phyloP scores from a whole-genome alignment of 2,329 filamentous ascomycete species.

The Aspergillus ibericus region DNA sequence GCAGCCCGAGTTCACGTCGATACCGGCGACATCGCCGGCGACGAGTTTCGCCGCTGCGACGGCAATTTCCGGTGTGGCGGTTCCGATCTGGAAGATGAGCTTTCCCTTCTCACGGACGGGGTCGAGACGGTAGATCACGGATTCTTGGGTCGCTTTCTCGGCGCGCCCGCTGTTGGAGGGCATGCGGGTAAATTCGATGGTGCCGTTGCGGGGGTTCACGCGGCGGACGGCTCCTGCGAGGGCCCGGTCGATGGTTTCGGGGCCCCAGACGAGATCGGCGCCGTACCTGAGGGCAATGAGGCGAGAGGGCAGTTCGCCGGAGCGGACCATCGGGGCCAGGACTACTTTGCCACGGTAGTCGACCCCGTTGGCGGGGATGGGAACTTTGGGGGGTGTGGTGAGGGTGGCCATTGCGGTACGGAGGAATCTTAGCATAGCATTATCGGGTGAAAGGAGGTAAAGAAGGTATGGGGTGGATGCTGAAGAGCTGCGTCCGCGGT shows the following conservation, averaged over 20 bases:
- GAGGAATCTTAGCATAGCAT: conserved; percentile 45
- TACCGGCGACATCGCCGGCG: conserved; percentile 83
- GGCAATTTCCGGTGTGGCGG: conserved; percentile 76
- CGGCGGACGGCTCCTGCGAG: conserved; percentile 83
- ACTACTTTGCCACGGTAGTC: conserved; percentile 94
- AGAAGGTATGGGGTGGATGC: neutral
- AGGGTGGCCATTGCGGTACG: conserved; percentile 60
- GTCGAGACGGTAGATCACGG: conserved; percentile 80
- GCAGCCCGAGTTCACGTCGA: conserved; percentile 97
- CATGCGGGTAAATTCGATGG: conserved; percentile 79
- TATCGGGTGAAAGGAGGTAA: conserved; percentile 1
- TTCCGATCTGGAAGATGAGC: conserved; percentile 91
- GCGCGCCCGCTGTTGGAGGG: conserved; percentile 65
- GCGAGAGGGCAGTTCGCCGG: conserved; percentile 89
- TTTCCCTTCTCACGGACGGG: conserved; percentile 71
- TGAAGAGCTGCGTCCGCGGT: neutral
- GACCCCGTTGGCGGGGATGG: conserved; percentile 83
- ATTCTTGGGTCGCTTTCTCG: conserved; percentile 50
- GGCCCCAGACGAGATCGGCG: conserved; percentile 95
- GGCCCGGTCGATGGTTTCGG: conserved; percentile 89
- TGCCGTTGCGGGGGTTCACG: conserved; percentile 72
- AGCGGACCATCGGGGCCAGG: conserved; percentile 95
- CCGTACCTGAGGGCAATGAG: conserved; percentile 90
- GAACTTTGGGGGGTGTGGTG: conserved; percentile 65
- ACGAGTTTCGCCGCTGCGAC: conserved; percentile 82